Conservation (phyloP, 345 rosid species). For the Viola odorata region DNA sequence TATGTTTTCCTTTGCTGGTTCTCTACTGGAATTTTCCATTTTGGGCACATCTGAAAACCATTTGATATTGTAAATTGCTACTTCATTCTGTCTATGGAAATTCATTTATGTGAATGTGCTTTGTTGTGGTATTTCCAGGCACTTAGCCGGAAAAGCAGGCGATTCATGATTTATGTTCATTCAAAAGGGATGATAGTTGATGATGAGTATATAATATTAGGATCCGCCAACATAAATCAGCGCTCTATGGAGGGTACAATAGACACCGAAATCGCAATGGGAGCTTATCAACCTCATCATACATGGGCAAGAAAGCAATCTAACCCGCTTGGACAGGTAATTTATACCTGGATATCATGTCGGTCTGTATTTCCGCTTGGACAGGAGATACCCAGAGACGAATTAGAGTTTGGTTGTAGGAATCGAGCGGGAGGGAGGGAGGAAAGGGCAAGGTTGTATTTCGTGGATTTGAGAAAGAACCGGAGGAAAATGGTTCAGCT, state of each 20-base stretch:
- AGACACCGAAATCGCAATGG: slow-evolving; percentile 98
- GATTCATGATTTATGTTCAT: slow-evolving; percentile 95
- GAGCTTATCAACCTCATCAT: slow-evolving; percentile 90
- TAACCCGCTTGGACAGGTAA: slow-evolving; percentile 81
- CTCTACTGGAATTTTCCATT: too few relatives aligned
- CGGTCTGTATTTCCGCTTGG: background rate
- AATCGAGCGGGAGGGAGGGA: too few relatives aligned
- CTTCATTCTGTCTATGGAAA: background rate
- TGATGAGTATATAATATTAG: slow-evolving; percentile 78
- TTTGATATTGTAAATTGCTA: too few relatives aligned
- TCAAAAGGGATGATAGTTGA: slow-evolving; percentile 97
- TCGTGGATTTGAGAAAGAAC: too few relatives aligned
- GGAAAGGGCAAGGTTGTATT: too few relatives aligned
- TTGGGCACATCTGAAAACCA: too few relatives aligned
- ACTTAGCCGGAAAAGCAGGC: slow-evolving; percentile 48
- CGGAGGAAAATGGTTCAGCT: too few relatives aligned
- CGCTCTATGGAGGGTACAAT: slow-evolving; percentile 95
- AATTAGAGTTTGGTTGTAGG: too few relatives aligned
- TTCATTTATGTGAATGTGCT: slow-evolving; percentile 4
- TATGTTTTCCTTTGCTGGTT: too few relatives aligned
- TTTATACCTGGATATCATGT: background rate
- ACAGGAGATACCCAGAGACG: too few relatives aligned
- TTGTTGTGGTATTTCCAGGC: slow-evolving; percentile 38
- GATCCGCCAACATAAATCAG: slow-evolving; percentile 96
- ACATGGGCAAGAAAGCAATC: slow-evolving; percentile 65